Evolutionary conservation across 768 basidiomycete genomes (phyloP).

Genomic region (Leccinum arenicola): DNA sequence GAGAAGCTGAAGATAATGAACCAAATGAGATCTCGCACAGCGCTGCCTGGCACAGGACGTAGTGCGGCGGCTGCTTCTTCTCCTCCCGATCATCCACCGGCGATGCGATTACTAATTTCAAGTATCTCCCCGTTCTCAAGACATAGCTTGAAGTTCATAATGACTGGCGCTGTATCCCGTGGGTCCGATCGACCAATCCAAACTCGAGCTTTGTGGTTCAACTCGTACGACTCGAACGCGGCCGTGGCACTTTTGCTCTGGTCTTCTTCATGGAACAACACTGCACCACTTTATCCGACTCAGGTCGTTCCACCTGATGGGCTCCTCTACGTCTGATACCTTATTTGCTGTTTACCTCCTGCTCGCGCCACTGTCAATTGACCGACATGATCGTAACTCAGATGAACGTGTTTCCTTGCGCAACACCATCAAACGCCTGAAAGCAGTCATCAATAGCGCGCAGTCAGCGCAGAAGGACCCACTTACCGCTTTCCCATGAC

Average conservation of each 20-base stretch:
- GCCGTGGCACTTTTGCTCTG: background rate
- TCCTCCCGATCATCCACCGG: slow-evolving; percentile 10
- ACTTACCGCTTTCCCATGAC: background rate
- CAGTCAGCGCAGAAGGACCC: background rate
- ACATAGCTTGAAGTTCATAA: slow-evolving; percentile 10
- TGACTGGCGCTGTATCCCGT: background rate
- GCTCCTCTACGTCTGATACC: too few species aligned
- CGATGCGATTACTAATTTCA: slow-evolving; percentile 6
- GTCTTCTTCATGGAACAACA: slow-evolving; percentile 11
- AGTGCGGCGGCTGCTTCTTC: slow-evolving; percentile 19
- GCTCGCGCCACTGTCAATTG: background rate
- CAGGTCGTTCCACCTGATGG: background rate
- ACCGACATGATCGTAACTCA: background rate
- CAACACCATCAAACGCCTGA: background rate
- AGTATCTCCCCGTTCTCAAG: background rate
- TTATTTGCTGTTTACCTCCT: background rate
- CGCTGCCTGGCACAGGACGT: background rate
- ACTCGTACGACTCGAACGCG: slow-evolving; percentile 15
- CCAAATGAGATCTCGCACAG: slow-evolving; percentile 3
- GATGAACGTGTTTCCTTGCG: background rate
- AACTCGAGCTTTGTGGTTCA: background rate
- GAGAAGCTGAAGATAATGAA: slow-evolving; percentile 10
- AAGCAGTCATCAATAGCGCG: background rate
- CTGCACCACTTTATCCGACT: slow-evolving; percentile 8
- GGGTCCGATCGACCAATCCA: background rate